A percentile compares a stretch with the other conserved stretches of the same genome.
Conservation (phyloP, 1,139 yeast species). For the Kodamaea anthophila region DNA sequence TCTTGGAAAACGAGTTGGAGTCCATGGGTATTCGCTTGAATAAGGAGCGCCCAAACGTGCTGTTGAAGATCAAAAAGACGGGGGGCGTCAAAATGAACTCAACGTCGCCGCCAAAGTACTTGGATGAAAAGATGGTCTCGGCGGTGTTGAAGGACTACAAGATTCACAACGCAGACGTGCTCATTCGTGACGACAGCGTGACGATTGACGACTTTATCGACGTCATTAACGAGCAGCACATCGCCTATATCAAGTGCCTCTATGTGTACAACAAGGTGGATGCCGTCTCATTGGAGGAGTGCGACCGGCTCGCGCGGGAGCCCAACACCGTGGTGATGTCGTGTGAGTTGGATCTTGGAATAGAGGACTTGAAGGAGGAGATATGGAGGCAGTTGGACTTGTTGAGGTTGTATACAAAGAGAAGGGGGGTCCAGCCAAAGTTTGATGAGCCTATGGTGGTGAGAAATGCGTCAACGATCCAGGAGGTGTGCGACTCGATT, state of each 20-base stretch:
- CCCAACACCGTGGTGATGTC: slow-evolving; percentile 93
- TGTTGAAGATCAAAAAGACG: slow-evolving; percentile 71
- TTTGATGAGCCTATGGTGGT: slow-evolving; percentile 90
- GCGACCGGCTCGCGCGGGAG: slow-evolving; percentile 83
- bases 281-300: slow-evolving; percentile 91
- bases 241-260: slow-evolving; percentile 84
- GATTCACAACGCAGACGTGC: slow-evolving; percentile 88
- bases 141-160: slow-evolving; percentile 80
- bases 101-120: slow-evolving; percentile 72
- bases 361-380: slow-evolving; percentile 82
- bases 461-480: slow-evolving; percentile 68
- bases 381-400: slow-evolving; percentile 87
- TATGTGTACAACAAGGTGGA: slow-evolving; percentile 94
- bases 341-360: slow-evolving; percentile 80
- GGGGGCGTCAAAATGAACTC: slow-evolving; percentile 89
- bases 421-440: slow-evolving; percentile 73
- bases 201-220: slow-evolving; percentile 95
- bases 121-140: slow-evolving; percentile 75
- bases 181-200: slow-evolving; percentile 81
- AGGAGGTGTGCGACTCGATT: slow-evolving; percentile 84
- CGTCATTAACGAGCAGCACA: slow-evolving; percentile 78
- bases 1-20: slow-evolving; percentile 84
- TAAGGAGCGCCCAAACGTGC: slow-evolving; percentile 73
- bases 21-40: slow-evolving; percentile 91
- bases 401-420: slow-evolving; percentile 76